Evolutionary conservation across 1,284 basidiomycete genomes (phyloP).

Genomic region (Boletus mariae): DNA sequence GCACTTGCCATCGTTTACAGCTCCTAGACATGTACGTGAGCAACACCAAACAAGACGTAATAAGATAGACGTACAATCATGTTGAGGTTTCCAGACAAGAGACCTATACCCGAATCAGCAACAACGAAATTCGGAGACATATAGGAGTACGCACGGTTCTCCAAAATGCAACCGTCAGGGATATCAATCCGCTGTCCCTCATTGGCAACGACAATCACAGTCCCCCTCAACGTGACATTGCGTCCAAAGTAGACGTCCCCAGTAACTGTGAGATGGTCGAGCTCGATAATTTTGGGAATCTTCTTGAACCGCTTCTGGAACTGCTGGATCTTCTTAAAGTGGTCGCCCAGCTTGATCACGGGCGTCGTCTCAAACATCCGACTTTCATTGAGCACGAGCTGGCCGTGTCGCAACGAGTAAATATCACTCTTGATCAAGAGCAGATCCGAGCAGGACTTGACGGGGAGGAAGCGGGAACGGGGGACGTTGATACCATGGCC

Average conservation of each 20-base stretch:
- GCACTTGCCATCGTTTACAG: slow-evolving; percentile 20
- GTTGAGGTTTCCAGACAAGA: slow-evolving; percentile 65
- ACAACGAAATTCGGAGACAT: not conserved
- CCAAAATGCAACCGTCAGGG: slow-evolving; percentile 91
- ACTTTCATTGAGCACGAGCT: slow-evolving; percentile 86
- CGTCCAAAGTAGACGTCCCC: slow-evolving; percentile 97
- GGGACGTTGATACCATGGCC: slow-evolving; percentile 98
- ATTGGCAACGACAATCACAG: slow-evolving; percentile 86
- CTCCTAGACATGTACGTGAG: slow-evolving; percentile 24
- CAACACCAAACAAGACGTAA: not conserved
- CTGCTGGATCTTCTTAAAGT: slow-evolving; percentile 91
- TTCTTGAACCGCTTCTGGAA: slow-evolving; percentile 99
- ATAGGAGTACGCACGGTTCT: slow-evolving; percentile 65
- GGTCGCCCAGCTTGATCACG: slow-evolving; percentile 96
- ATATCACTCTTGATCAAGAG: slow-evolving; percentile 96
- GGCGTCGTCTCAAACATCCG: slow-evolving; percentile 94
- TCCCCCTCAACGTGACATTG: slow-evolving; percentile 85
- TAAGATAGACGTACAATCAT: slow-evolving; percentile 53
- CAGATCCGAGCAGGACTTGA: slow-evolving; percentile 88
- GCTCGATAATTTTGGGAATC: slow-evolving; percentile 90
- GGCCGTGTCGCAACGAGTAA: slow-evolving; percentile 93
- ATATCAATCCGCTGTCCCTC: slow-evolving; percentile 95
- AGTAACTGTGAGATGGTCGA: slow-evolving; percentile 95
- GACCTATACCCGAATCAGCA: slow-evolving; percentile 34
- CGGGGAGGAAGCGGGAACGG: slow-evolving; percentile 95